Evolutionary conservation across 2,329 filamentous ascomycete species (phyloP).

Genomic region (Piedraia hortae): DNA sequence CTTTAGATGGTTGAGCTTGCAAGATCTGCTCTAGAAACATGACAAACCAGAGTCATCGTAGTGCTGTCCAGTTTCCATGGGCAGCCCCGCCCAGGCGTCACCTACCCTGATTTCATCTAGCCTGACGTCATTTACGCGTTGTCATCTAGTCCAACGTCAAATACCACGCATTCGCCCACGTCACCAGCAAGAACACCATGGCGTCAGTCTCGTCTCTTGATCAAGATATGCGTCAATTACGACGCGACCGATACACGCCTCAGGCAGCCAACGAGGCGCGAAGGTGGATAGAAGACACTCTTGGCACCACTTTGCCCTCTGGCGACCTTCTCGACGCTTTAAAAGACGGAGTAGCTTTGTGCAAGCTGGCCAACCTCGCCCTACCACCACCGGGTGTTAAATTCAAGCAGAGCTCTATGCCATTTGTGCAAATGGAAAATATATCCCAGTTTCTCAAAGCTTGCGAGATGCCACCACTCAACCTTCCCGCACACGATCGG

Average conservation of each 20-base stretch:
- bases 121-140: no score
- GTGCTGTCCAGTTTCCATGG: no score
- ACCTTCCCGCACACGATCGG: conserved; percentile 73
- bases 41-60: no score
- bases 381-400: conserved; percentile 54
- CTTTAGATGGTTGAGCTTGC: no score
- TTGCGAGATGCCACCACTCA: conserved; percentile 61
- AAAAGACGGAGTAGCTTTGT: conserved; percentile 76
- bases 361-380: conserved; percentile 73
- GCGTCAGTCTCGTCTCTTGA: conserved; percentile 82
- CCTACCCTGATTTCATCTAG: no score
- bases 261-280: conserved; percentile 65
- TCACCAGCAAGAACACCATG: conserved; percentile 26
- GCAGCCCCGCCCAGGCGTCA: no score
- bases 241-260: conserved; percentile 78
- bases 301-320: conserved; percentile 44
- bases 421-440: conserved; percentile 98
- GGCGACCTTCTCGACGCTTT: conserved; percentile 61
- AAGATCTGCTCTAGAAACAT: no score
- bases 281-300: conserved; percentile 56
- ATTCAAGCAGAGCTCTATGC: conserved; percentile 74
- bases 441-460: conserved; percentile 85
- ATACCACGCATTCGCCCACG: no score
- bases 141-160: no score
- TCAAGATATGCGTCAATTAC: conserved; percentile 81